Conservation (phyloP, 257 asterid species). For the Nyctanthes arbortristis region DNA sequence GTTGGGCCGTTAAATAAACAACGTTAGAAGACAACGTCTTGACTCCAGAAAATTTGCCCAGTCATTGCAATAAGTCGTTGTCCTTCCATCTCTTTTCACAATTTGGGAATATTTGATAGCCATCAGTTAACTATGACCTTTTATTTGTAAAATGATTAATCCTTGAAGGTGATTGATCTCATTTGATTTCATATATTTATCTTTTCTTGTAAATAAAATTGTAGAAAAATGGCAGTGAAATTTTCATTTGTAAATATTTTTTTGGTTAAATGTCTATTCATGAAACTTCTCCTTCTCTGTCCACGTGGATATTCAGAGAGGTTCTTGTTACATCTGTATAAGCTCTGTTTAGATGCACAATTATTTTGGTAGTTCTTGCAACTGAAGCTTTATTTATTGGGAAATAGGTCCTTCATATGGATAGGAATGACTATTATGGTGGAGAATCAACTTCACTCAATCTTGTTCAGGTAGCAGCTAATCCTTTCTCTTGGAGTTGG, state of each 20-base stretch:
- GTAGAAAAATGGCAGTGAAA: neutral
- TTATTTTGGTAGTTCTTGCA: slow-evolving; percentile 15
- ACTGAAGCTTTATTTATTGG: slow-evolving; percentile 10
- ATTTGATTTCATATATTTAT: neutral
- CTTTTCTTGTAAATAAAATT: neutral
- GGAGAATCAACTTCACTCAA: slow-evolving; percentile 70
- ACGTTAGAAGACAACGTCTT: no score
- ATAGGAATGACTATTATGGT: slow-evolving; percentile 69
- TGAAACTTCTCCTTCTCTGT: neutral
- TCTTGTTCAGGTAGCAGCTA: slow-evolving; percentile 68
- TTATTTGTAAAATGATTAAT: no score
- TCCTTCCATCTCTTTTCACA: no score
- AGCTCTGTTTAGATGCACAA: neutral
- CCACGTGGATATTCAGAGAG: neutral
- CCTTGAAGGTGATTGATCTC: neutral
- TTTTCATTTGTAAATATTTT: neutral
- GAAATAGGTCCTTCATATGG: slow-evolving; percentile 64
- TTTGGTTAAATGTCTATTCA: neutral
- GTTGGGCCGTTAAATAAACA: no score
- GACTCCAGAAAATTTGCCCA: no score
- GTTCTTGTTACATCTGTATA: neutral
- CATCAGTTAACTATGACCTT: no score
- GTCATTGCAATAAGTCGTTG: no score
- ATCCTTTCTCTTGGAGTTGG: neutral
- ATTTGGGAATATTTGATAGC: no score